phyloP scores from a whole-genome alignment of 2,329 filamentous ascomycete genomes.

The Diplodia sapinea region DNA sequence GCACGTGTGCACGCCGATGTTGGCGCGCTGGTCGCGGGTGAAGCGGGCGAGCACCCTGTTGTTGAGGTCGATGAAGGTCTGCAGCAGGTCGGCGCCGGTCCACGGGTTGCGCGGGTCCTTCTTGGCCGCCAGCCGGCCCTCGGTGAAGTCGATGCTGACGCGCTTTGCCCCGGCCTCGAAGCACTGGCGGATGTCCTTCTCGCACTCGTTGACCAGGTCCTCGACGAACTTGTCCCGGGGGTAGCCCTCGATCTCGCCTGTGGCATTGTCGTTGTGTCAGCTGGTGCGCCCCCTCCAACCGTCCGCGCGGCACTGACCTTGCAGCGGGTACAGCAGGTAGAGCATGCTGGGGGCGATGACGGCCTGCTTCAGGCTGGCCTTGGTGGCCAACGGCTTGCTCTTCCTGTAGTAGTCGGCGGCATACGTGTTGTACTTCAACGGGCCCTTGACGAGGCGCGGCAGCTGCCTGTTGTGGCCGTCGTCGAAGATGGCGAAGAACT shows the following conservation, averaged over 20 bases:
- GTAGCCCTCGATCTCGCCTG: constrained; percentile 40
- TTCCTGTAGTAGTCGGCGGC: constrained; percentile 42
- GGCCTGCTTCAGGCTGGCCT: constrained; percentile 39
- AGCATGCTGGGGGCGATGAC: constrained; percentile 46
- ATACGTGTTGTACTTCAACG: constrained; percentile 42
- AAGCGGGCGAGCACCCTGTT: constrained; percentile 40
- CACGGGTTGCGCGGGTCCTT: constrained; percentile 44
- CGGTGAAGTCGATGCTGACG: constrained; percentile 45
- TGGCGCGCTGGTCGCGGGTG: constrained; percentile 38
- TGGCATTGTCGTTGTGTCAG: background rate
- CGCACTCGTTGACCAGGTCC: constrained; percentile 44
- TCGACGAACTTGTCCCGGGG: constrained; percentile 39
- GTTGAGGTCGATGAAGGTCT: constrained; percentile 43
- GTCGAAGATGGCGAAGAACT: constrained; percentile 45
- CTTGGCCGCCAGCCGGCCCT: constrained; percentile 41
- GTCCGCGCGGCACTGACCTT: constrained; percentile 22
- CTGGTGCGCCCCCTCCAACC: too few relatives aligned
- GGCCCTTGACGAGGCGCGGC: constrained; percentile 39
- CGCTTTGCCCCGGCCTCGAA: constrained; percentile 43
- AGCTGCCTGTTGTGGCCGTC: constrained; percentile 42
- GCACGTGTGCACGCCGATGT: constrained; percentile 46
- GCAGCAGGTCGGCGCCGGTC: constrained; percentile 41
- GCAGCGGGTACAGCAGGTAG: constrained; percentile 43
- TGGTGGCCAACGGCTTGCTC: constrained; percentile 37
- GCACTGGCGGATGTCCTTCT: constrained; percentile 44